Evolutionary conservation across 192 early-diverging fungal genomes (phyloP).

Genomic region (Backusella westeae): DNA sequence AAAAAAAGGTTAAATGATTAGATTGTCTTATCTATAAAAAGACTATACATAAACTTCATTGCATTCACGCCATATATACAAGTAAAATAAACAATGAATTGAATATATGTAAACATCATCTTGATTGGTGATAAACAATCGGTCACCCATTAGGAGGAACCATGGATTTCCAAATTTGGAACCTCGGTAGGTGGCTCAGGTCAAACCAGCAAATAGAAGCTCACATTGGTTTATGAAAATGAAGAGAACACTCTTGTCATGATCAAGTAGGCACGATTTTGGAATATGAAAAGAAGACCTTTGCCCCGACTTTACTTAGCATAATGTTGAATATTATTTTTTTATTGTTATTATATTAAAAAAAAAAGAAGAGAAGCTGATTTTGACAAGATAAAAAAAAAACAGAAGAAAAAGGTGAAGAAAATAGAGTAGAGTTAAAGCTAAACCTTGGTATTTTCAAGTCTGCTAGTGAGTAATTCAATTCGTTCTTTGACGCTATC

Average conservation of each 20-base stretch:
- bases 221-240: too few species aligned
- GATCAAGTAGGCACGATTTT: too few species aligned
- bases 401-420: not conserved
- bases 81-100: not conserved
- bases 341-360: not conserved
- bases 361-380: not conserved
- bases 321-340: not conserved
- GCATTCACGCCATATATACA: conserved; percentile 38
- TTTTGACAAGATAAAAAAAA: not conserved
- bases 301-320: not conserved
- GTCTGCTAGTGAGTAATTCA: not conserved
- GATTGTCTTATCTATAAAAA: not conserved
- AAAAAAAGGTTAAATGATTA: not conserved
- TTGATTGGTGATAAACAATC: too few species aligned
- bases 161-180: too few species aligned
- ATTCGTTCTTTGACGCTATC: not conserved
- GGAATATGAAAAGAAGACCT: too few species aligned
- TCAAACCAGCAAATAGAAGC: too few species aligned
- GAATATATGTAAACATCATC: not conserved
- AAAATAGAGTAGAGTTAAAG: not conserved
- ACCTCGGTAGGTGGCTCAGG: too few species aligned
- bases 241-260: too few species aligned
- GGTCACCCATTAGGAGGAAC: too few species aligned
- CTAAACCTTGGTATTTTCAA: not conserved
- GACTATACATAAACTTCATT: conserved; percentile 28